Evolutionary conservation across 345 rosid genomes (phyloP).

Genomic region (Acer campestre): DNA sequence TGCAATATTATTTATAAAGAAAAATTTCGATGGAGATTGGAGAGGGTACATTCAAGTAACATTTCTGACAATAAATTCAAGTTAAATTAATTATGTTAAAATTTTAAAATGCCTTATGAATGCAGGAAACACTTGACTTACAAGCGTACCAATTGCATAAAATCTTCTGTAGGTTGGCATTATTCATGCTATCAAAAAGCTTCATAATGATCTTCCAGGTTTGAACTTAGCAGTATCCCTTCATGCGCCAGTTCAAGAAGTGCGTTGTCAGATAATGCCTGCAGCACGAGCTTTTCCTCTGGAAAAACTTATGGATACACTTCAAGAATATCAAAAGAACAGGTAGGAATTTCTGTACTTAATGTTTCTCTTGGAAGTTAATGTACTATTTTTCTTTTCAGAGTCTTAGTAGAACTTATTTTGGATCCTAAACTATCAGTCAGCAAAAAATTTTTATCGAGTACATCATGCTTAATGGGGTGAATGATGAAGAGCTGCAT

Average conservation of each 20-base stretch:
- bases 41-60: not conserved
- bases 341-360: constrained; percentile 43
- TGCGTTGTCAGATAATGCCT: constrained; percentile 97
- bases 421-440: constrained; percentile 39
- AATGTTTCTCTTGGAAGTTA: constrained; percentile 18
- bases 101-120: constrained; percentile 4
- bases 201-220: constrained; percentile 87
- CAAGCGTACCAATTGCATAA: constrained; percentile 24
- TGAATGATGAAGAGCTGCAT: constrained; percentile 85
- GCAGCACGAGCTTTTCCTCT: constrained; percentile 97
- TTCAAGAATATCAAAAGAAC: constrained; percentile 69
- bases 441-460: constrained; percentile 84
- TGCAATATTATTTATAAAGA: not conserved
- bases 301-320: constrained; percentile 81
- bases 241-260: constrained; percentile 96
- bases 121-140: constrained; percentile 21
- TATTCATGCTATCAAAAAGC: constrained; percentile 88
- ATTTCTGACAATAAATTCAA: not conserved
- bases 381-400: constrained; percentile 4
- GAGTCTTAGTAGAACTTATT: constrained; percentile 7
- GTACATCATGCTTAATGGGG: constrained; percentile 95
- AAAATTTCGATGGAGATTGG: not conserved
- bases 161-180: constrained; percentile 76
- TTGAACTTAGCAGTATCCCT: constrained; percentile 94
- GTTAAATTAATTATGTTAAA: not conserved